Conservation (phyloP, 139 green algal species). For the Closterium sp. region DNA sequence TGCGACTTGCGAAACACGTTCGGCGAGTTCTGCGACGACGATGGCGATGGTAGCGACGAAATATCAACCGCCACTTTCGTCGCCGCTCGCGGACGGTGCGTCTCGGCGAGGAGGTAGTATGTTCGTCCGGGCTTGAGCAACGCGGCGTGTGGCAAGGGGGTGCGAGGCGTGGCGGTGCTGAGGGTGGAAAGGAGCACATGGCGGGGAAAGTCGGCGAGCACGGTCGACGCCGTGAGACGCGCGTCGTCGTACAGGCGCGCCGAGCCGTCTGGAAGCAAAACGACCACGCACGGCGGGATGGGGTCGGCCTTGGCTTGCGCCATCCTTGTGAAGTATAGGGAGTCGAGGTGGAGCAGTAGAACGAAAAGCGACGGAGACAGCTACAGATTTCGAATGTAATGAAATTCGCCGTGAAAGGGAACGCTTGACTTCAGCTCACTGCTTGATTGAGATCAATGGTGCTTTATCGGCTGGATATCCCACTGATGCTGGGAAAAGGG, state of each 20-base stretch:
- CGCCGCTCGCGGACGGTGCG: background rate
- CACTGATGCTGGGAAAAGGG: no score
- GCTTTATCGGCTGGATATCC: no score
- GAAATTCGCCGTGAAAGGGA: no score
- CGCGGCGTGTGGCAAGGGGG: background rate
- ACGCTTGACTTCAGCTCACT: no score
- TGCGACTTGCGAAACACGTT: background rate
- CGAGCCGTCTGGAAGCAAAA: background rate
- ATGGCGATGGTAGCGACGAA: background rate
- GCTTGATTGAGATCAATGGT: no score
- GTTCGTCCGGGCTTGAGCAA: background rate
- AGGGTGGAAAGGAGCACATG: background rate
- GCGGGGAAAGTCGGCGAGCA: background rate
- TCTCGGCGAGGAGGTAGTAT: background rate
- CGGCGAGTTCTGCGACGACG: background rate
- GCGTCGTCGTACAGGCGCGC: background rate
- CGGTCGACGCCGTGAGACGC: background rate
- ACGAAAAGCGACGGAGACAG: background rate
- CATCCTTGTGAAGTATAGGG: background rate
- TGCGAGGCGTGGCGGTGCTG: background rate
- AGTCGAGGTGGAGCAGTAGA: no score
- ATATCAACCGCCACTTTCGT: background rate
- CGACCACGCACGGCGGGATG: background rate
- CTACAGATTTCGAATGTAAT: background rate
- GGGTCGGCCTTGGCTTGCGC: background rate